Conservation (phyloP, 352 stramenopile genomes). For the Thalassiosira mediterranea region DNA sequence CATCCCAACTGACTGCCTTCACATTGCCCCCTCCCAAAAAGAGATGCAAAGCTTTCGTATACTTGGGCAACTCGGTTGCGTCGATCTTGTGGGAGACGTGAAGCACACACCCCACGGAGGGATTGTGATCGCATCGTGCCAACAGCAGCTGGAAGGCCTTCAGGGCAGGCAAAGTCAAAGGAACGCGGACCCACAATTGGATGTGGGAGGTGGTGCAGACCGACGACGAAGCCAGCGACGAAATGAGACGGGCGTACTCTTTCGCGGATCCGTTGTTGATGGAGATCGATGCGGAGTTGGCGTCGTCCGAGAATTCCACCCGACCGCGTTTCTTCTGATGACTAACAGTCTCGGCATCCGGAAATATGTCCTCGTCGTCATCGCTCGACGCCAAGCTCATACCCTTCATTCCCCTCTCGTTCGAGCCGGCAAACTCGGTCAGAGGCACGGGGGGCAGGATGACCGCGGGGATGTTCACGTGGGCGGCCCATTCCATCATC, state of each 20-base stretch:
- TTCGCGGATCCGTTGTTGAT: slow-evolving; percentile 61
- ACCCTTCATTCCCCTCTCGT: neutral
- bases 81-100: slow-evolving; percentile 20
- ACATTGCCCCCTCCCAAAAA: slow-evolving; percentile 35
- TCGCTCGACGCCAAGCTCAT: neutral
- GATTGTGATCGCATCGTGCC: slow-evolving; percentile 50
- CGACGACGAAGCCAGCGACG: slow-evolving; percentile 64
- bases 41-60: slow-evolving; percentile 15
- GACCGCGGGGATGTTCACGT: slow-evolving; percentile 94
- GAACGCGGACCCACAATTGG: slow-evolving; percentile 89
- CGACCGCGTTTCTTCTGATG: too few relatives aligned
- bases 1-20: slow-evolving; percentile 34
- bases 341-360: neutral
- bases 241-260: slow-evolving; percentile 88
- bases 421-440: slow-evolving; percentile 1
- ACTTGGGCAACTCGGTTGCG: neutral
- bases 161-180: slow-evolving; percentile 64
- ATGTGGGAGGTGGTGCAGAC: slow-evolving; percentile 85
- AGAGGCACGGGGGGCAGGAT: slow-evolving; percentile 85
- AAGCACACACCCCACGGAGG: slow-evolving; percentile 60
- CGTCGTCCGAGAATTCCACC: too few relatives aligned
- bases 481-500: slow-evolving; percentile 94
- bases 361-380: slow-evolving; percentile 33
- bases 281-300: too few relatives aligned
- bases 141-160: slow-evolving; percentile 57